These are phyloP conservation scores for Citrus glauca DNA, from an alignment of 345 rosid species.

Conservation along the genomic window DNA sequence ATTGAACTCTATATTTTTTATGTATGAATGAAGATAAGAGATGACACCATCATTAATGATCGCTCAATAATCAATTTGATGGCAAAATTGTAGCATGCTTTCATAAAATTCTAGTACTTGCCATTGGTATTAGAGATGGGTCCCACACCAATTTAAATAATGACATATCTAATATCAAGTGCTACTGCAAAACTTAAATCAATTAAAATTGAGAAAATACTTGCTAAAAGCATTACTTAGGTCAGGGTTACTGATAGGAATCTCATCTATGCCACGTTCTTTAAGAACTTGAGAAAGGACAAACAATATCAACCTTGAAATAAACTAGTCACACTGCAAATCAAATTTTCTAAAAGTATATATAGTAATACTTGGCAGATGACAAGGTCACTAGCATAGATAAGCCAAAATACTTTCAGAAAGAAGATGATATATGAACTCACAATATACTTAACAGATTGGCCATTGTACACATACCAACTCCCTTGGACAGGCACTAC, in stretches of 20 bases:
- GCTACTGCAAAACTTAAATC: neutral
- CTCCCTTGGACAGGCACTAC: constrained; percentile 23
- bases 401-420: neutral
- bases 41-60: neutral
- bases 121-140: neutral
- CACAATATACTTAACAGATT: neutral
- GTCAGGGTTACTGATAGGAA: constrained; percentile 8
- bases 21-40: neutral
- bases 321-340: neutral
- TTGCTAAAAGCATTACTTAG: constrained; percentile 3
- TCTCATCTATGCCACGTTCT: constrained; percentile 24
- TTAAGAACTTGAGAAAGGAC: constrained; percentile 24
- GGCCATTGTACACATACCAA: constrained; percentile 9
- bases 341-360: neutral
- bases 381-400: neutral
- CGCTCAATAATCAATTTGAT: neutral
- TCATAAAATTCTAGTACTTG: neutral
- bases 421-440: neutral
- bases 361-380: neutral
- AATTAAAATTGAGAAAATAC: neutral
- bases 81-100: neutral
- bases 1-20: neutral
- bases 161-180: neutral
- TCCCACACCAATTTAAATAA: neutral
- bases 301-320: neutral